Base-by-base conservation (phyloP, 352 stramenopile species). In the Pythium insidiosum region DNA sequence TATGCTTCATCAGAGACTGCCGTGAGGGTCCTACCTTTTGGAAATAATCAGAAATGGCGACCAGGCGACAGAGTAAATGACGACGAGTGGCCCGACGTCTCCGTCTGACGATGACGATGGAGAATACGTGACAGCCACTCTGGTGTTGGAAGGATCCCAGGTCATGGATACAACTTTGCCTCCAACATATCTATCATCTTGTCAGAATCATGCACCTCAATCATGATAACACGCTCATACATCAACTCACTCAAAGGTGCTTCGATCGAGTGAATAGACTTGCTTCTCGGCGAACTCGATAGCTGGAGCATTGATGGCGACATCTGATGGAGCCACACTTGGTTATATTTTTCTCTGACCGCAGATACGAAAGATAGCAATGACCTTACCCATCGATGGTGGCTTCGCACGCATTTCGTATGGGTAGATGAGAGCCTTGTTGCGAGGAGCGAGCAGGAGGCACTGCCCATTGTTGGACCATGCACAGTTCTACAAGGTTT, bases 41-140 rank as follows among this genome's bases (percentile, higher is more conserved):
- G 78, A 84, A 30, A 90, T 84, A 47, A 87, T 87, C 19, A 90
- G 56, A 50, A 84, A 88, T 6, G 78, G 78, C 38, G 71, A 53
- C 75, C 70, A 85, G 6, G 56, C 58, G 29, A 88, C 78, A 4
- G 50, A 71, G 58, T 87, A 86, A 52, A 90, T 81, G 19, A 60
- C 70, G 7, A 90, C 68, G 3, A 90, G 62, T n/a, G 66, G 44
- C 2, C 65, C 64, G 9, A 68, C 68, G 13, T 66, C 53, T 16
- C 61, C 55, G 38, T 58, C 46, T 29, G 34, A 48, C 15, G 21
- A 31, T 41, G 16, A 33, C 31, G 21, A 58, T 9, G 35, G 40
- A 42, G 37, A 50, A 49, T 79, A 90, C 21, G 70, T 83, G 38
- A 87, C 57, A 24, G 78, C 78, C 26, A 87, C 58, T n/a, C 73